Percentiles rank a stretch among this genome's conserved stretches.
phyloP scores from a whole-genome alignment of 1,284 basidiomycete species.

The Apiotrichum sp. region DNA sequence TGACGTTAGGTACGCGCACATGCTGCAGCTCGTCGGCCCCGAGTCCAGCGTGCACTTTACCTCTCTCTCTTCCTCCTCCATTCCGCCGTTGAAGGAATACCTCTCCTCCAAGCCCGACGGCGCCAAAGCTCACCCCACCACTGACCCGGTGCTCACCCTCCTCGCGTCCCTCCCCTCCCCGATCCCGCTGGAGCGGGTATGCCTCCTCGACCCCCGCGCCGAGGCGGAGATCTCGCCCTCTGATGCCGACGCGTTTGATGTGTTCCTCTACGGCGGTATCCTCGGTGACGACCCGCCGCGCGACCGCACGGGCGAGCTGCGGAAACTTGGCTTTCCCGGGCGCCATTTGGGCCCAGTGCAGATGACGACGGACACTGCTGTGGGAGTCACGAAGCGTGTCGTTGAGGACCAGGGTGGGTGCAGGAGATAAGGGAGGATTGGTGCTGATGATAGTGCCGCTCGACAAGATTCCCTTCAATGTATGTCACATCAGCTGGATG shows the following conservation, averaged over 20 bases:
- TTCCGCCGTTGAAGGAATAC: conserved; percentile 54
- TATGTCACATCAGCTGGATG: conserved; percentile 43
- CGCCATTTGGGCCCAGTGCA: conserved; percentile 78
- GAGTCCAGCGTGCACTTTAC: conserved; percentile 70
- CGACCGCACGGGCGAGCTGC: conserved; percentile 69
- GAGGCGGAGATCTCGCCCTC: conserved; percentile 60
- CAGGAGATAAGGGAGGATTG: conserved; percentile 37
- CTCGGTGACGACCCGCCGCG: conserved; percentile 46
- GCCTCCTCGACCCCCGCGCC: conserved; percentile 82
- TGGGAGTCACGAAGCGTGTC: conserved; percentile 85
- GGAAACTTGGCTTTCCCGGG: conserved; percentile 75
- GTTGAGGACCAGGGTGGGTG: conserved; percentile 66
- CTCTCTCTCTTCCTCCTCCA: conserved; percentile 66
- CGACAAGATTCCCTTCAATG: conserved; percentile 62
- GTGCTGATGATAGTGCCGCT: conserved; percentile 58
- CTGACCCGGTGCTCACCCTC: conserved; percentile 60
- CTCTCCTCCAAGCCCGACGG: conserved; percentile 37
- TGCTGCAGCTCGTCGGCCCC: conserved; percentile 67
- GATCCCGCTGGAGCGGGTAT: conserved; percentile 60
- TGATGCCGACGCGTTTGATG: conserved; percentile 68
- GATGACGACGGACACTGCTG: conserved; percentile 97
- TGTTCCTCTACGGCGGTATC: conserved; percentile 74
- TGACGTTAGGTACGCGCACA: conserved; percentile 54
- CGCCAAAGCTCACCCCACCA: conserved; percentile 56
- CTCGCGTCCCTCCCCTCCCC: conserved; percentile 51